These are phyloP conservation scores for Ceratocystis cacaofunesta DNA, from an alignment of 2,329 filamentous ascomycete species.

Conservation along the genomic window DNA sequence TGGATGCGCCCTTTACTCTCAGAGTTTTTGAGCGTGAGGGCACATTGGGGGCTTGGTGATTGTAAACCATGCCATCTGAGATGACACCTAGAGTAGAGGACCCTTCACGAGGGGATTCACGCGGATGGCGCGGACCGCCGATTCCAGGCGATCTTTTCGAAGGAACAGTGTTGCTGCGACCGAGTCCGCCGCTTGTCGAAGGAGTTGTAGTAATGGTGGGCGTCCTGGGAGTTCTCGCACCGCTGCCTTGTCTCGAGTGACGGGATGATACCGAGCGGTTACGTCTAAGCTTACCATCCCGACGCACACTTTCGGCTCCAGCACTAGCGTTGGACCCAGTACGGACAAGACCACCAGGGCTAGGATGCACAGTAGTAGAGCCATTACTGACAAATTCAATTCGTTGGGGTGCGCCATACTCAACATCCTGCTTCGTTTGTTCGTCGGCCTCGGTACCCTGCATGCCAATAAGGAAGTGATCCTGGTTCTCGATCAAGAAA, in stretches of 20 bases:
- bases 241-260: constrained; percentile 16
- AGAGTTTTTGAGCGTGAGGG: constrained; percentile 9
- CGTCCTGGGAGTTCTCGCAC: constrained; percentile 12
- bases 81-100: constrained; percentile 11
- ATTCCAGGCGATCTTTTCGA: constrained; percentile 74
- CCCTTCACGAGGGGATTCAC: constrained; percentile 20
- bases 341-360: constrained; percentile 42
- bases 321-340: constrained; percentile 81
- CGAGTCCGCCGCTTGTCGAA: constrained; percentile 34
- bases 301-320: constrained; percentile 71
- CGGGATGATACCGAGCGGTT: constrained; percentile 91
- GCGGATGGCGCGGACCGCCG: constrained; percentile 49
- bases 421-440: constrained; percentile 47
- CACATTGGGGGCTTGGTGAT: not conserved
- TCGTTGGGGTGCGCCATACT: constrained; percentile 48
- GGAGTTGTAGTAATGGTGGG: constrained; percentile 33
- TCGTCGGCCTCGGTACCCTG: constrained; percentile 96
- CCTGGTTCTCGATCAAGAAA: constrained; percentile 95
- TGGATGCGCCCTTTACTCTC: not conserved
- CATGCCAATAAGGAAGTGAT: constrained; percentile 97
- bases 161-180: constrained; percentile 76
- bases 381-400: constrained; percentile 12
- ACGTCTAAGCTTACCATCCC: constrained; percentile 62
- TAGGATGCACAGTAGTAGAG: constrained; percentile 13
- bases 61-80: constrained; percentile 10